These are phyloP conservation scores for Selenicereus undatus DNA, from an alignment of 148 eudicot species.

Conservation along the genomic window DNA sequence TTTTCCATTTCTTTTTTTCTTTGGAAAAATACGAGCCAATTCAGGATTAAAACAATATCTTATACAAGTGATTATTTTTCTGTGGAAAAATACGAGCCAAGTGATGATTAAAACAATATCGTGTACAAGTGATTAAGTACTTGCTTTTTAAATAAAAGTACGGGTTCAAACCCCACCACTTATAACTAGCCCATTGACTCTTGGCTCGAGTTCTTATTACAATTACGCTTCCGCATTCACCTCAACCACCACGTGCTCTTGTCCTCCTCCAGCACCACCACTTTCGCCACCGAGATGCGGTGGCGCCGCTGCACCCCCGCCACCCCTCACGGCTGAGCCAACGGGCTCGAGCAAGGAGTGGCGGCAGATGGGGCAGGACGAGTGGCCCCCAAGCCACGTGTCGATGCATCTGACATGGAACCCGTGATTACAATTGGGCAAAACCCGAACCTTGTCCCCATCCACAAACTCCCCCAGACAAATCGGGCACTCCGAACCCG, in stretches of 20 bases:
- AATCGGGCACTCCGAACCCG: slow-evolving; percentile 48
- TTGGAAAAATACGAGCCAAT: too few species aligned
- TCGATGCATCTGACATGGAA: slow-evolving; percentile 62
- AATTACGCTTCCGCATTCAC: background rate
- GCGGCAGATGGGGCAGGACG: slow-evolving; percentile 66
- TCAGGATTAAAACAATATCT: too few species aligned
- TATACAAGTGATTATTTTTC: too few species aligned
- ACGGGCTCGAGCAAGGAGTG: slow-evolving; percentile 29
- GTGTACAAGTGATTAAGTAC: too few species aligned
- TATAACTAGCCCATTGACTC: too few species aligned
- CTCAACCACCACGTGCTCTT: slow-evolving; percentile 31
- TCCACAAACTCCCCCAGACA: slow-evolving; percentile 57
- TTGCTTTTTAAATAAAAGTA: too few species aligned
- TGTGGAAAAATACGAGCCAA: too few species aligned
- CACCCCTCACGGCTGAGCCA: background rate
- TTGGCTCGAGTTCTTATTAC: too few species aligned
- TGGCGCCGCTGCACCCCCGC: background rate
- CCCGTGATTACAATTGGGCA: slow-evolving; percentile 58
- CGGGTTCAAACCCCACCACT: too few species aligned
- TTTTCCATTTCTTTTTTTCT: too few species aligned
- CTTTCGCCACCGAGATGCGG: background rate
- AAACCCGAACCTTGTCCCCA: slow-evolving; percentile 56
- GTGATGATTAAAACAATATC: too few species aligned
- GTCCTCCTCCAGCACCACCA: background rate
- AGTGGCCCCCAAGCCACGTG: slow-evolving; percentile 48